Percentiles rank a stretch among this genome's conserved stretches.
These are phyloP conservation scores for Russula sp. DNA, from an alignment of 768 basidiomycete species.

Conservation along the genomic window DNA sequence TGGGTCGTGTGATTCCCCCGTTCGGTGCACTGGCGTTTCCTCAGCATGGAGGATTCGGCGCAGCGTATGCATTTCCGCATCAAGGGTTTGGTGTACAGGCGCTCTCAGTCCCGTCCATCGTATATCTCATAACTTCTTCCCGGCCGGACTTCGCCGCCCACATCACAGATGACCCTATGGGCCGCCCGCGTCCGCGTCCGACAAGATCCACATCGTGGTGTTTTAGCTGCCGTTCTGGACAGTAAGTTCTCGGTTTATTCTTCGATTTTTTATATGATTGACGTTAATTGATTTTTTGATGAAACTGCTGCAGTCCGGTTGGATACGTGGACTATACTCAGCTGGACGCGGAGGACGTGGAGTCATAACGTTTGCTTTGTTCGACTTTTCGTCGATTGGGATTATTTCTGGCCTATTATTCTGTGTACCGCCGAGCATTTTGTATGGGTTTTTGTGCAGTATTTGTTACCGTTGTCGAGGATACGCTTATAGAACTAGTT, in stretches of 20 bases:
- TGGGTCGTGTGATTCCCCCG: neutral
- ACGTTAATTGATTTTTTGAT: neutral
- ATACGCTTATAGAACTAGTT: neutral
- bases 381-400: too few species aligned
- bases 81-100: constrained; percentile 12
- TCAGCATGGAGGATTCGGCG: constrained; percentile 10
- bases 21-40: constrained; percentile 4
- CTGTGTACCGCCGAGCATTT: too few species aligned
- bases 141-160: constrained; percentile 20
- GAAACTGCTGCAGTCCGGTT: constrained; percentile 17
- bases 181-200: constrained; percentile 20
- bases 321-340: constrained; percentile 29
- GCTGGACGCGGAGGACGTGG: constrained; percentile 27
- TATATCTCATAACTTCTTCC: constrained; percentile 29
- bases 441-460: too few species aligned
- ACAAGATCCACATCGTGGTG: constrained; percentile 27
- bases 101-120: constrained; percentile 18
- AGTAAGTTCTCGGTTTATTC: constrained; percentile 16
- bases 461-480: neutral
- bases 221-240: constrained; percentile 26
- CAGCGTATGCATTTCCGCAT: constrained; percentile 6
- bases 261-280: neutral
- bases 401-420: too few species aligned
- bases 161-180: constrained; percentile 30
- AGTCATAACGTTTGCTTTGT: neutral